phyloP scores from a whole-genome alignment of 352 stramenopile species.

The Globisporangium radiosum region DNA sequence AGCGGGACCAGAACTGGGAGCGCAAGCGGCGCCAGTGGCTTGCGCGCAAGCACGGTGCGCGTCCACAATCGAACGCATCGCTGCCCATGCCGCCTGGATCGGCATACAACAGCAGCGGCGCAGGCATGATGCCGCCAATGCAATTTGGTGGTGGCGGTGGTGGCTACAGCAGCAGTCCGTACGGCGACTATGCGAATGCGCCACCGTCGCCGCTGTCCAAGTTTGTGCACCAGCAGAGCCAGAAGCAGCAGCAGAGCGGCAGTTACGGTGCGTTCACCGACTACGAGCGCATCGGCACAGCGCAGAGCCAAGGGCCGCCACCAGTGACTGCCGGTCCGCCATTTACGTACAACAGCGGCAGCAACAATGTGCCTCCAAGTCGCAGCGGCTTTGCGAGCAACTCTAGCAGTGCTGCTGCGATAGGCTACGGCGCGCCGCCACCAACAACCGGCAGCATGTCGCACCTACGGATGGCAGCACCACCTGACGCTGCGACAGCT shows the following conservation, averaged over 20 bases:
- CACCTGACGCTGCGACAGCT: constrained; percentile 2
- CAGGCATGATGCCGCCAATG: constrained; percentile 3
- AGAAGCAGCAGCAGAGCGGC: constrained; percentile 4
- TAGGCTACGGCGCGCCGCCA: background rate
- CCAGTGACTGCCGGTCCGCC: background rate
- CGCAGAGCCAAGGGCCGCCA: constrained; percentile 7
- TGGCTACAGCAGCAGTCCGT: constrained; percentile 12
- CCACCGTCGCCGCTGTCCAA: constrained; percentile 66
- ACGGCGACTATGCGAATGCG: constrained; percentile 12
- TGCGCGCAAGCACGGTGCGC: constrained; percentile 34
- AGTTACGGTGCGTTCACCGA: constrained; percentile 3
- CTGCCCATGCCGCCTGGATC: constrained; percentile 4
- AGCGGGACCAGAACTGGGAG: constrained; percentile 79
- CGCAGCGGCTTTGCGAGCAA: constrained; percentile 1
- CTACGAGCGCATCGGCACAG: constrained; percentile 18
- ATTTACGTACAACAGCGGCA: background rate
- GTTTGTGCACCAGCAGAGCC: constrained; percentile 56
- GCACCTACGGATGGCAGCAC: constrained; percentile 6
- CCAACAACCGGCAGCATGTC: constrained; percentile 1
- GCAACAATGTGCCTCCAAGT: constrained; percentile 1
- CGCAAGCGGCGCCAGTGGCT: constrained; percentile 69
- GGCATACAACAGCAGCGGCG: constrained; percentile 5
- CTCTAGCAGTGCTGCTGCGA: no score
- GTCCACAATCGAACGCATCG: constrained; percentile 1
- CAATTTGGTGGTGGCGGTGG: background rate